Conservation (phyloP, 2,329 filamentous ascomycete genomes). For the Penicillium rolfsii region DNA sequence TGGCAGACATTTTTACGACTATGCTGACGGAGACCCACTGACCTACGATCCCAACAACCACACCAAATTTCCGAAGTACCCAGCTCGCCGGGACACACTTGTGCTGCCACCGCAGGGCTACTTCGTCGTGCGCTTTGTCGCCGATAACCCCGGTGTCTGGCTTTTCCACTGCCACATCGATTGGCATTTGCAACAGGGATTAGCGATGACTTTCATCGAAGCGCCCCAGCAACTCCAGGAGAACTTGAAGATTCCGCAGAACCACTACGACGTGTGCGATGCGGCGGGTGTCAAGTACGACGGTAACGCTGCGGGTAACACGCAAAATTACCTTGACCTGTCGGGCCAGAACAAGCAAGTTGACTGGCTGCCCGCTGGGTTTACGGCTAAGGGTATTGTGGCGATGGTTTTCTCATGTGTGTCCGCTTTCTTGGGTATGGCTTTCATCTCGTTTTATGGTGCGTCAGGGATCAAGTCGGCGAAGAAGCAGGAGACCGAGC, state of each 20-base stretch:
- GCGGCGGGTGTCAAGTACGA: conserved; percentile 53
- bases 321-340: conserved; percentile 64
- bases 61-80: conserved; percentile 54
- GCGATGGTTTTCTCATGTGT: conserved; percentile 74
- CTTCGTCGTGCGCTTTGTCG: conserved; percentile 61
- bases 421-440: conserved; percentile 69
- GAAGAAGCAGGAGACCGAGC: conserved; percentile 9
- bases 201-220: conserved; percentile 67
- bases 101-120: conserved; percentile 68
- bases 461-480: conserved; percentile 20
- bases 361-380: conserved; percentile 65
- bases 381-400: conserved; percentile 71
- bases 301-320: conserved; percentile 79
- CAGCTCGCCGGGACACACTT: conserved; percentile 70
- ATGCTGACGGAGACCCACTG: conserved; percentile 43
- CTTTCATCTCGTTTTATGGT: conserved; percentile 67
- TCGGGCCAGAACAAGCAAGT: conserved; percentile 62
- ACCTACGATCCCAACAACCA: conserved; percentile 33
- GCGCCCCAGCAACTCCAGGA: conserved; percentile 66
- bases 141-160: conserved; percentile 60
- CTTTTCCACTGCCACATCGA: conserved; percentile 81
- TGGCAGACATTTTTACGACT: conserved; percentile 60
- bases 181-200: conserved; percentile 72
- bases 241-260: conserved; percentile 61
- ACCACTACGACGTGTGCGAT: conserved; percentile 63